Conservation (phyloP, 352 stramenopile species). For the Thalassiosira exigua region DNA sequence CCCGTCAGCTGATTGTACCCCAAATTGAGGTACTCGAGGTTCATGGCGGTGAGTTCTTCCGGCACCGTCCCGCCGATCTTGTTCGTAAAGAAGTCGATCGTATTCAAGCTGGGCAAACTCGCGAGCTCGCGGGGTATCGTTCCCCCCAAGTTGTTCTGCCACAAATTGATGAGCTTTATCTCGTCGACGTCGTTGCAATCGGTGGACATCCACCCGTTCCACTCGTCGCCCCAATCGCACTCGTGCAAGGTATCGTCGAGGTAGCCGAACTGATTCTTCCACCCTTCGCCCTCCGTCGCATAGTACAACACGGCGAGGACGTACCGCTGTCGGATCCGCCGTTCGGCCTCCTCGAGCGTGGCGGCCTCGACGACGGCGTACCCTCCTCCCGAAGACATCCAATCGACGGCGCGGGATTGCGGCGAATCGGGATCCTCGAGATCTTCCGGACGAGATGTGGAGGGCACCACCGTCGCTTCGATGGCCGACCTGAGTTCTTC, state of each 20-base stretch:
- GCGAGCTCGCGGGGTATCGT: constrained; percentile 5
- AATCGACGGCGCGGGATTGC: constrained; percentile 17
- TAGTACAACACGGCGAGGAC: constrained; percentile 24
- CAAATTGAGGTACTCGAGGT: constrained; percentile 27
- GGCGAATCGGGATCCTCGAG: not conserved
- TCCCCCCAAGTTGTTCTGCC: constrained; percentile 15
- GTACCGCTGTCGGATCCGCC: constrained; percentile 18
- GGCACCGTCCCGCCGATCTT: constrained; percentile 1
- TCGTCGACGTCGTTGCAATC: constrained; percentile 9
- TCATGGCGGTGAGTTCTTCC: constrained; percentile 5
- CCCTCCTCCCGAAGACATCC: constrained; percentile 7
- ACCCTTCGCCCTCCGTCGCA: constrained; percentile 2
- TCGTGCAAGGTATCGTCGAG: constrained; percentile 1
- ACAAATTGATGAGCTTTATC: constrained; percentile 25
- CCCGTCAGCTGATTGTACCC: constrained; percentile 21
- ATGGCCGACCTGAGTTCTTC: not conserved
- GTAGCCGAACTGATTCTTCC: constrained; percentile 22
- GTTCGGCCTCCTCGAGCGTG: not conserved
- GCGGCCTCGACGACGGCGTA: not conserved
- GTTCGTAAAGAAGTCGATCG: constrained; percentile 27
- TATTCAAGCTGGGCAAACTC: not conserved
- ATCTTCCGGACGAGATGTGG: not conserved
- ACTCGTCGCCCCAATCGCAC: constrained; percentile 14
- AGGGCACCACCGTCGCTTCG: not conserved
- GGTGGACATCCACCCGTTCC: constrained; percentile 8